A percentile compares a stretch with the other conserved stretches of the same genome.
phyloP scores from a whole-genome alignment of 305 asterid genomes.

The Vinca major region DNA sequence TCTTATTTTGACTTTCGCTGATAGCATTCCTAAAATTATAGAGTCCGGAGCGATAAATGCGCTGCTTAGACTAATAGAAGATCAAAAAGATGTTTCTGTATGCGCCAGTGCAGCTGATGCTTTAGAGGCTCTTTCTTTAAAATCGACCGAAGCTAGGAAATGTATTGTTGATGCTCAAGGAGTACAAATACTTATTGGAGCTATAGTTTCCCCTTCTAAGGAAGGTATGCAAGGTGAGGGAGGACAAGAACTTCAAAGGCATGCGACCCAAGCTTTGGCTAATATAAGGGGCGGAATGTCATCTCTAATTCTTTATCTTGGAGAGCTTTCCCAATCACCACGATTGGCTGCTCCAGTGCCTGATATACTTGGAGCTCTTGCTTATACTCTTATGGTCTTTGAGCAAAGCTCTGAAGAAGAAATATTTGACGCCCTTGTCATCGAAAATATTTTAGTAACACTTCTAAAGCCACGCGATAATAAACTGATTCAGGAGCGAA shows the following conservation, averaged over 20 bases:
- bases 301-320: conserved; percentile 52
- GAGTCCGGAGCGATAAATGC: conserved; percentile 62
- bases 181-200: conserved; percentile 54
- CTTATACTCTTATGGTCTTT: conserved; percentile 69
- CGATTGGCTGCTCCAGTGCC: conserved; percentile 75
- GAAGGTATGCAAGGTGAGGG: conserved; percentile 79
- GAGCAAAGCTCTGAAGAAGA: conserved; percentile 39
- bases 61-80: conserved; percentile 50
- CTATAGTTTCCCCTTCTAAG: conserved; percentile 74
- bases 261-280: conserved; percentile 57
- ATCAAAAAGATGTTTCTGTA: conserved; percentile 55
- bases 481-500: conserved; percentile 70
- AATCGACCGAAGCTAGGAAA: conserved; percentile 56
- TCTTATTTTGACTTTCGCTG: conserved; percentile 44
- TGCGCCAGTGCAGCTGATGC: conserved; percentile 91
- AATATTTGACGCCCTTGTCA: conserved; percentile 38
- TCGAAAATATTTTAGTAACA: conserved; percentile 49
- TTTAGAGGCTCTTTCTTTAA: conserved; percentile 55
- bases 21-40: conserved; percentile 53
- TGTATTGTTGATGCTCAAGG: conserved; percentile 58
- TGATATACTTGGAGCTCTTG: conserved; percentile 82
- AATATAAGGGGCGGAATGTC: conserved; percentile 69
- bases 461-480: conserved; percentile 88
- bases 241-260: conserved; percentile 63
- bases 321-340: conserved; percentile 74